These are phyloP conservation scores for Guyanaporus albipodus DNA, from an alignment of 768 basidiomycete genomes.

Conservation along the genomic window DNA sequence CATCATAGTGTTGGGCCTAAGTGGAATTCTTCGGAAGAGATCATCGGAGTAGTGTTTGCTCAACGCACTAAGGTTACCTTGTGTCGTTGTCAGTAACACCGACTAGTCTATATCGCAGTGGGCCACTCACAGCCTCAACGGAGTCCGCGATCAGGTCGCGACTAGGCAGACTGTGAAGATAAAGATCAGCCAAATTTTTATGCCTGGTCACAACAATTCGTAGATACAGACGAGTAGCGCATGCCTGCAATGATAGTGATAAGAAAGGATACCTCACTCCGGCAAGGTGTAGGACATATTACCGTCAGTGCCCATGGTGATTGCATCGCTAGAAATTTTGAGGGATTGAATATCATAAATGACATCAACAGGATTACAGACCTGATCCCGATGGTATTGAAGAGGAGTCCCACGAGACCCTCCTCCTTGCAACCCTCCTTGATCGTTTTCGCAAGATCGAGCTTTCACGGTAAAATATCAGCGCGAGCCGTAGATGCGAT, in stretches of 20 bases:
- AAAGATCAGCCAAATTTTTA: not conserved
- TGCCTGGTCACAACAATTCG: not conserved
- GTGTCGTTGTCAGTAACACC: slow-evolving; percentile 9
- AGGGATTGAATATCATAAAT: not conserved
- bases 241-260: slow-evolving; percentile 51
- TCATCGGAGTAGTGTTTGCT: not conserved
- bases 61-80: slow-evolving; percentile 54
- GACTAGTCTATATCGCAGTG: not conserved
- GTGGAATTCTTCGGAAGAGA: too few species aligned
- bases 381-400: slow-evolving; percentile 86
- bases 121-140: slow-evolving; percentile 63
- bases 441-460: slow-evolving; percentile 73
- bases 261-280: not conserved
- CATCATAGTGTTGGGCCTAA: slow-evolving; percentile 86
- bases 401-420: slow-evolving; percentile 75
- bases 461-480: slow-evolving; percentile 38
- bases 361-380: slow-evolving; percentile 24
- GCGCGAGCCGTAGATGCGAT: not conserved
- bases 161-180: slow-evolving; percentile 59
- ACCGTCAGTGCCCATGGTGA: slow-evolving; percentile 89
- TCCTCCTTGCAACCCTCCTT: slow-evolving; percentile 82
- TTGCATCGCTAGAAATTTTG: slow-evolving; percentile 58
- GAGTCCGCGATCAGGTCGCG: slow-evolving; percentile 90
- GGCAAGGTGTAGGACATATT: slow-evolving; percentile 23
- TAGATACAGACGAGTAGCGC: slow-evolving; percentile 70